Evolutionary conservation across 345 rosid genomes (phyloP).

Genomic region (Eutrema yunnanense): DNA sequence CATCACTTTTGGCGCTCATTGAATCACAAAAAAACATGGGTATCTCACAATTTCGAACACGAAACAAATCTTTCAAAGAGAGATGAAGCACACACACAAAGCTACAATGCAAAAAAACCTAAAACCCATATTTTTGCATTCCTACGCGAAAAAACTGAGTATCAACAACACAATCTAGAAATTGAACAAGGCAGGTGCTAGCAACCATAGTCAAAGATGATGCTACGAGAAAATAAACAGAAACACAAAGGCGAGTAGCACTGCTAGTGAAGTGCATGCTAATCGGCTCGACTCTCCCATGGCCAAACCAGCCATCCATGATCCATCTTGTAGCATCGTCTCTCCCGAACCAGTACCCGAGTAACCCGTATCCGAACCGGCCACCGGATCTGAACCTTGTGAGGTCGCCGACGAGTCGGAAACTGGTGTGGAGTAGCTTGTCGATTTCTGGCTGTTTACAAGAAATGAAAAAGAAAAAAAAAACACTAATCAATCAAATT

Average conservation of each 20-base stretch:
- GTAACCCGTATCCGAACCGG: slow-evolving; percentile 31
- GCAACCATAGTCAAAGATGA: background rate
- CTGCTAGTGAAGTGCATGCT: background rate
- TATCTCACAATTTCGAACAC: slow-evolving; percentile 12
- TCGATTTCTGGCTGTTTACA: slow-evolving; percentile 63
- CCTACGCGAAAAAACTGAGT: background rate
- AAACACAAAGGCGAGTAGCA: background rate
- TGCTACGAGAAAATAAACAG: slow-evolving; percentile 13
- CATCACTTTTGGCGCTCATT: background rate
- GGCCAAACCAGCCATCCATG: slow-evolving; percentile 90
- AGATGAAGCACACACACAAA: slow-evolving; percentile 4
- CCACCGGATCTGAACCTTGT: slow-evolving; percentile 33
- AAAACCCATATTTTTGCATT: background rate
- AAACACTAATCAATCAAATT: background rate
- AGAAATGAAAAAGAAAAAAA: background rate
- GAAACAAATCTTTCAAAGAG: background rate
- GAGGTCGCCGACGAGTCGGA: slow-evolving; percentile 34
- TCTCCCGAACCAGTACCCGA: slow-evolving; percentile 37
- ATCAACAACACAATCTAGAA: background rate
- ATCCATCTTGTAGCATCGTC: slow-evolving; percentile 63
- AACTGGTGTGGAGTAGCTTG: slow-evolving; percentile 55
- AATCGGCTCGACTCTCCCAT: slow-evolving; percentile 63
- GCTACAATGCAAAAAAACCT: background rate
- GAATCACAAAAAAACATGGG: background rate
- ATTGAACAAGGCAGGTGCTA: background rate